Evolutionary conservation across 805 yeast genomes (phyloP).

Genomic region (Saccharomycopsis fermentans): DNA sequence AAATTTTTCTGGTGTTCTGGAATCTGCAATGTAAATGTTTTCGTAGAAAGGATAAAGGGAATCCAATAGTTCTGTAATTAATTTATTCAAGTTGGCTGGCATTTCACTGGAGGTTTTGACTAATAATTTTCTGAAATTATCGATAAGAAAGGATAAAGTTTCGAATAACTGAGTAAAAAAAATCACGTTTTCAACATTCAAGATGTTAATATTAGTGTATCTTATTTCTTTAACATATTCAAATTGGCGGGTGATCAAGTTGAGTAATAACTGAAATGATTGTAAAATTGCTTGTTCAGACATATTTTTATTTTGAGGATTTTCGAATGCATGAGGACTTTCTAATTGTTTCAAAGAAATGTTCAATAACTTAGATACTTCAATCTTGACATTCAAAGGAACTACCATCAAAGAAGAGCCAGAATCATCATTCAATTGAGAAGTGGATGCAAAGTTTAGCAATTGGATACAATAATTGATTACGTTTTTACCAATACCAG

Average conservation of each 20-base stretch:
- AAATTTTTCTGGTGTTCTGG: background rate
- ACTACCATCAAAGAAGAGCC: constrained; percentile 23
- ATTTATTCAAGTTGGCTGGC: background rate
- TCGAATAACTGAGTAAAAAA: constrained; percentile 25
- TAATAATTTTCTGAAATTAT: constrained; percentile 20
- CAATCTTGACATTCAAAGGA: constrained; percentile 29
- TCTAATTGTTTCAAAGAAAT: constrained; percentile 44
- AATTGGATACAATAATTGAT: constrained; percentile 39
- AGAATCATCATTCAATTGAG: constrained; percentile 20
- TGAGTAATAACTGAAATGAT: constrained; percentile 5
- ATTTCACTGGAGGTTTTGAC: background rate
- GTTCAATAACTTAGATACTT: constrained; percentile 42
- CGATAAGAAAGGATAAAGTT: constrained; percentile 22
- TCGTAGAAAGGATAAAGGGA: constrained; percentile 7
- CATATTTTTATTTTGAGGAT: constrained; percentile 25
- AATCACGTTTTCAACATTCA: constrained; percentile 18
- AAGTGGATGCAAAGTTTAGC: constrained; percentile 11
- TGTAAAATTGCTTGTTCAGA: constrained; percentile 1
- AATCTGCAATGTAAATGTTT: constrained; percentile 7
- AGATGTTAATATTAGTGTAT: constrained; percentile 11
- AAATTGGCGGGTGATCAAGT: constrained; percentile 6
- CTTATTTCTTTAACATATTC: constrained; percentile 18
- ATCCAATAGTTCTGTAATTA: constrained; percentile 5
- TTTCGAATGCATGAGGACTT: constrained; percentile 37
- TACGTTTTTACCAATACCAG: constrained; percentile 51